These are phyloP conservation scores for Suhomyces xylopsoci DNA, from an alignment of 805 yeast genomes.

Conservation along the genomic window DNA sequence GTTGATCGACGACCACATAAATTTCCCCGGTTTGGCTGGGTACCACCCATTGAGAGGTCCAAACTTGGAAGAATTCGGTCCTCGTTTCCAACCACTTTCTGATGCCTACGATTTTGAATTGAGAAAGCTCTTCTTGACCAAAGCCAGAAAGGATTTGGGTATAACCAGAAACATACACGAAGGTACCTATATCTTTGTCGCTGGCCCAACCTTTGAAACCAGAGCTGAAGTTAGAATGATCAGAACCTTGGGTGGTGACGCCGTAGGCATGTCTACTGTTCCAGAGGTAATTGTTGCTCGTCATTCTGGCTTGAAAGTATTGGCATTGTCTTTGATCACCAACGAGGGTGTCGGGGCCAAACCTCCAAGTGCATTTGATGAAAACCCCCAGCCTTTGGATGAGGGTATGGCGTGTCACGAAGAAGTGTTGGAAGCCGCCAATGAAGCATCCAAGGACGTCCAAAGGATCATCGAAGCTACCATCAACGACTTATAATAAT, in stretches of 20 bases:
- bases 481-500: conserved; percentile 40
- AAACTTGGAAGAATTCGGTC: conserved; percentile 75
- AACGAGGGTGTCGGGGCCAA: conserved; percentile 71
- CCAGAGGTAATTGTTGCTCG: conserved; percentile 94
- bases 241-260: conserved; percentile 75
- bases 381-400: conserved; percentile 49
- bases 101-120: conserved; percentile 84
- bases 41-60: conserved; percentile 85
- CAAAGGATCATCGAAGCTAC: conserved; percentile 64
- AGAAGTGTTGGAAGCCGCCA: conserved; percentile 86
- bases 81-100: conserved; percentile 81
- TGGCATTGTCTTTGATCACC: conserved; percentile 85
- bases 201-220: conserved; percentile 93
- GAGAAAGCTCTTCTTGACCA: conserved; percentile 56
- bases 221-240: conserved; percentile 88
- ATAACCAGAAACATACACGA: conserved; percentile 70
- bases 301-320: conserved; percentile 76
- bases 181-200: conserved; percentile 79
- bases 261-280: conserved; percentile 97
- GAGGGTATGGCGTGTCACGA: conserved; percentile 84
- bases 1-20: conserved; percentile 87
- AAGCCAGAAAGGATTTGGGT: conserved; percentile 44
- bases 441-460: conserved; percentile 77
- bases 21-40: conserved; percentile 89
- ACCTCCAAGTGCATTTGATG: conserved; percentile 65